phyloP scores from a whole-genome alignment of 78 protist genomes.

The Bigelowiella natans region DNA sequence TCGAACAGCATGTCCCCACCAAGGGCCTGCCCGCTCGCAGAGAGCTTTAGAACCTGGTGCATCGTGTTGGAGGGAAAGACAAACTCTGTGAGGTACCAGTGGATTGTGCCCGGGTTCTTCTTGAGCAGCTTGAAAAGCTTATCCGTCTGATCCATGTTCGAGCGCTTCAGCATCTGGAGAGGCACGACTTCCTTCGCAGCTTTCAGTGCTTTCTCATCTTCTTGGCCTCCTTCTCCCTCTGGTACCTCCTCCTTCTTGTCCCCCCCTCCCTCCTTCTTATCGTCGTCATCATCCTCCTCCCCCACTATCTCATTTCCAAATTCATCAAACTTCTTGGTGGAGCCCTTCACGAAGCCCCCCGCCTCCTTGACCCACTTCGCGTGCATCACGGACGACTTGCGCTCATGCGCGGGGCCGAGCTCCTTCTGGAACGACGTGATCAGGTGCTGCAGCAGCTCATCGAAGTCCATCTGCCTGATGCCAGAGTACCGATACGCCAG shows the following conservation, averaged over 20 bases:
- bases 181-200: slow-evolving; percentile 5
- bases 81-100: slow-evolving; percentile 22
- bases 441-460: not conserved
- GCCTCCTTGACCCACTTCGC: not conserved
- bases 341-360: not conserved
- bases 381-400: not conserved
- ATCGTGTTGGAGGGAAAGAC: slow-evolving; percentile 30
- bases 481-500: slow-evolving; percentile 49
- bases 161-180: not conserved
- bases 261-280: not conserved
- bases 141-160: slow-evolving; percentile 14
- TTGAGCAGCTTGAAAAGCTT: slow-evolving; percentile 26
- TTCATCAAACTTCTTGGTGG: not conserved
- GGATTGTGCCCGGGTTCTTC: slow-evolving; percentile 11
- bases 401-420: not conserved
- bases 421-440: not conserved
- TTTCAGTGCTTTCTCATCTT: slow-evolving; percentile 6
- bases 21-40: slow-evolving; percentile 44
- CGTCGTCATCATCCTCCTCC: not conserved
- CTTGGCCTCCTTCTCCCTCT: too few relatives aligned
- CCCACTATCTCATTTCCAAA: not conserved
- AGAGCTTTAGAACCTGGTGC: slow-evolving; percentile 5
- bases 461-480: slow-evolving; percentile 31
- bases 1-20: slow-evolving; percentile 34
- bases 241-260: not conserved